phyloP scores from a whole-genome alignment of 2,329 filamentous ascomycete genomes.

The Verticillium klebahnii region DNA sequence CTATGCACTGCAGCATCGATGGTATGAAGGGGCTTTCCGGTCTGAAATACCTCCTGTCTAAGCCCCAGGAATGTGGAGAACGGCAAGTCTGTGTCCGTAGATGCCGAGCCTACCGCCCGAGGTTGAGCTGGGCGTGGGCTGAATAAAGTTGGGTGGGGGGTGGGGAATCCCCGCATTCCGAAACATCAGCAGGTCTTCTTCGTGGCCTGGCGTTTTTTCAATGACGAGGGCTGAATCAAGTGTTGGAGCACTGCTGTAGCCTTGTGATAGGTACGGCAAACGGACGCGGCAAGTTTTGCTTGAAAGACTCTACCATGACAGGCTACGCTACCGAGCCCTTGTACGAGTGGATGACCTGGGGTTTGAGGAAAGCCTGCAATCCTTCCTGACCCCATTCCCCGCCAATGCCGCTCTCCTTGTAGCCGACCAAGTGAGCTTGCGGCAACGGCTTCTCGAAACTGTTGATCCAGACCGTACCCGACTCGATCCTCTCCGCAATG shows the following conservation, averaged over 20 bases:
- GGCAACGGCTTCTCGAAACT: conserved; percentile 32
- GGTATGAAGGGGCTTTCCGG: not conserved
- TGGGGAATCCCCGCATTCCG: not conserved
- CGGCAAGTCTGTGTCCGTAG: not conserved
- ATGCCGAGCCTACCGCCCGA: not conserved
- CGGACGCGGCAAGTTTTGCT: too few relatives aligned
- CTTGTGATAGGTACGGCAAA: too few relatives aligned
- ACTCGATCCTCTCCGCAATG: conserved; percentile 46
- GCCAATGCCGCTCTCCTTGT: conserved; percentile 47
- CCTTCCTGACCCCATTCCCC: conserved; percentile 18
- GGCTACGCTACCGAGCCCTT: not conserved
- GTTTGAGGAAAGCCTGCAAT: not conserved
- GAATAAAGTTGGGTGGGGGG: not conserved
- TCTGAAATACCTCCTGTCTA: not conserved
- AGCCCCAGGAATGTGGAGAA: not conserved
- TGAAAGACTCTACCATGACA: too few relatives aligned
- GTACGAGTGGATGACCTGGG: not conserved
- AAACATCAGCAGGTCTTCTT: not conserved
- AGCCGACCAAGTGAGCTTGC: conserved; percentile 40
- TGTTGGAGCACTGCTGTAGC: too few relatives aligned
- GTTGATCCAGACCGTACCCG: conserved; percentile 59
- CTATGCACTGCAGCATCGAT: not conserved
- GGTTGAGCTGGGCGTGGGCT: not conserved
- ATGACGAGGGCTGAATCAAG: too few relatives aligned
- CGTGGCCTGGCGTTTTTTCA: not conserved